phyloP scores from a whole-genome alignment of 2,329 filamentous ascomycete genomes.

The Diplodia intermedia region DNA sequence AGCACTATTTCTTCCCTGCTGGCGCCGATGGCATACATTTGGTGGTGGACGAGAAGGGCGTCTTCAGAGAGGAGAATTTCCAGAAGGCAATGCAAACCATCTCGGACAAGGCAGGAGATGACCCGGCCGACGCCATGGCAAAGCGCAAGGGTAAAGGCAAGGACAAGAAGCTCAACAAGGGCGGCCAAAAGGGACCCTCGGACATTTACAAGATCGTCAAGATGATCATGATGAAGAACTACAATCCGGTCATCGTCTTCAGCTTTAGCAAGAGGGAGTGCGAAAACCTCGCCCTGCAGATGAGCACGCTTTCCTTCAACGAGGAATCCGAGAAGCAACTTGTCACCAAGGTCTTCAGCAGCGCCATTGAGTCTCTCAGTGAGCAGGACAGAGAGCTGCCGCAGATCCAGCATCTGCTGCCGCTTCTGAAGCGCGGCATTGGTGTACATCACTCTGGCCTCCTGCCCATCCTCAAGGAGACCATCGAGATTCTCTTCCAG shows the following conservation, averaged over 20 bases:
- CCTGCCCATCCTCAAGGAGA: conserved; percentile 95
- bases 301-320: conserved; percentile 90
- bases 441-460: conserved; percentile 97
- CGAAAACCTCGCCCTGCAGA: conserved; percentile 85
- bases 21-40: conserved; percentile 92
- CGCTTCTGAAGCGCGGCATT: conserved; percentile 87
- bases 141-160: conserved; percentile 87
- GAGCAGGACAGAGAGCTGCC: conserved; percentile 88
- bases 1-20: conserved; percentile 96
- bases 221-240: conserved; percentile 98
- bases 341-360: conserved; percentile 92
- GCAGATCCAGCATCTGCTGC: conserved; percentile 89
- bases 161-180: conserved; percentile 90
- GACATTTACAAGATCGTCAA: conserved; percentile 98
- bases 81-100: conserved; percentile 93
- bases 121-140: conserved; percentile 78
- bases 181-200: conserved; percentile 69
- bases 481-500: conserved; percentile 98
- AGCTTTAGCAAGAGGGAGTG: conserved; percentile 99
- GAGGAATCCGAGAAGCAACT: conserved; percentile 94
- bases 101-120: conserved; percentile 83
- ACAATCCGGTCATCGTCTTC: conserved; percentile 98
- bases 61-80: conserved; percentile 97
- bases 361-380: conserved; percentile 88
- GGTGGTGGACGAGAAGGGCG: conserved; percentile 94